phyloP scores from a whole-genome alignment of 2,329 filamentous ascomycete genomes.

The Grosmannia clavigera region DNA sequence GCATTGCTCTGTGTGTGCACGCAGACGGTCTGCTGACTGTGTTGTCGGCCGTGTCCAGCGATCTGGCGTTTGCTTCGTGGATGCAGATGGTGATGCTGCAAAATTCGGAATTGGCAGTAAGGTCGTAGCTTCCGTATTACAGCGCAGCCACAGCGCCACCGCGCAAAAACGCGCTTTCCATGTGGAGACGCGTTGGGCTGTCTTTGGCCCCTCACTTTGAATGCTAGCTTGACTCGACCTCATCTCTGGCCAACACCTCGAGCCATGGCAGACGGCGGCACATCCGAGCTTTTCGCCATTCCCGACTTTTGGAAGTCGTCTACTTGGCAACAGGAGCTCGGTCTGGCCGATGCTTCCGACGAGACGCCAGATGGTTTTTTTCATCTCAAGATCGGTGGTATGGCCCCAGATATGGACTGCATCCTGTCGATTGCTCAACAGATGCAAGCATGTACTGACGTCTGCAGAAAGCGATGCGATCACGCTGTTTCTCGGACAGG shows the following conservation, averaged over 20 bases:
- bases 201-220: neutral
- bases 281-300: conserved; percentile 48
- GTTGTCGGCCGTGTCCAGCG: too few species aligned
- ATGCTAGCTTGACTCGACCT: neutral
- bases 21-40: neutral
- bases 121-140: neutral
- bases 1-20: conserved; percentile 27
- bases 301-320: conserved; percentile 49
- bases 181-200: conserved; percentile 1
- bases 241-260: neutral
- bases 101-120: neutral
- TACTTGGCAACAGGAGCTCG: conserved; percentile 28
- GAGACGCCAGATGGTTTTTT: conserved; percentile 26
- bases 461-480: neutral
- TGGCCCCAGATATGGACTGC: neutral
- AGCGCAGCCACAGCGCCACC: conserved; percentile 3
- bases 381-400: conserved; percentile 24
- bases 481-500: conserved; percentile 8
- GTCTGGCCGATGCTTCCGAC: neutral
- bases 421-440: too few species aligned
- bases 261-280: conserved; percentile 14
- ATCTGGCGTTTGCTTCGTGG: neutral
- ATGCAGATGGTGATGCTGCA: neutral
- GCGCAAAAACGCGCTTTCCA: neutral
- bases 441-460: neutral